These are phyloP conservation scores for Cairneyella variabilis DNA, from an alignment of 495 filamentous ascomycete genomes.

Conservation along the genomic window DNA sequence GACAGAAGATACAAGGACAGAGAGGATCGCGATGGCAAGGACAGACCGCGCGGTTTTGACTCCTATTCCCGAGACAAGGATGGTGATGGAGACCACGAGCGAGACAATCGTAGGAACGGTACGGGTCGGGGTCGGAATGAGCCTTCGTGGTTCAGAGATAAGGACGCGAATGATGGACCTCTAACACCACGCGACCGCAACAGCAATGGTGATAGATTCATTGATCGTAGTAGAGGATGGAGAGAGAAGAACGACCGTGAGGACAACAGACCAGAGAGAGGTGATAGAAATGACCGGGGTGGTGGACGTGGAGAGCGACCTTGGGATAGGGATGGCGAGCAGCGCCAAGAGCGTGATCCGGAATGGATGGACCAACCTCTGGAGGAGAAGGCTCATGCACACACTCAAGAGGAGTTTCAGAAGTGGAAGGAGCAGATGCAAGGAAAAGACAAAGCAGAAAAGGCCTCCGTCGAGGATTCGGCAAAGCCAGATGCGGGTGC, in stretches of 20 bases:
- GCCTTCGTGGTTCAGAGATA: constrained; percentile 54
- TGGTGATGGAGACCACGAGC: constrained; percentile 33
- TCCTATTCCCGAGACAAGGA: constrained; percentile 46
- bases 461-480: constrained; percentile 30
- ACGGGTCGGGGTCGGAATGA: constrained; percentile 47
- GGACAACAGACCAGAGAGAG: constrained; percentile 38
- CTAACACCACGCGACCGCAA: constrained; percentile 24
- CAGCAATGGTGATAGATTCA: constrained; percentile 27
- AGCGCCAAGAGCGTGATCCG: constrained; percentile 69
- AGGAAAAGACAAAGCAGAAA: constrained; percentile 50
- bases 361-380: constrained; percentile 82
- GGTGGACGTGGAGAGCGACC: constrained; percentile 44
- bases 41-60: constrained; percentile 44
- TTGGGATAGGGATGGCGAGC: constrained; percentile 58
- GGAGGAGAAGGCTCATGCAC: constrained; percentile 62
- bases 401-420: constrained; percentile 90
- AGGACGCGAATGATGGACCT: constrained; percentile 14
- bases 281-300: constrained; percentile 32
- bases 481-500: constrained; percentile 15
- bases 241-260: constrained; percentile 30
- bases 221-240: constrained; percentile 26
- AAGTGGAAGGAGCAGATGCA: constrained; percentile 87
- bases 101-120: constrained; percentile 33
- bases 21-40: constrained; percentile 46
- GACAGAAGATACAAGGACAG: constrained; percentile 38